phyloP scores from a whole-genome alignment of 2,329 filamentous ascomycete genomes.

The Tolypocladium tundrense region DNA sequence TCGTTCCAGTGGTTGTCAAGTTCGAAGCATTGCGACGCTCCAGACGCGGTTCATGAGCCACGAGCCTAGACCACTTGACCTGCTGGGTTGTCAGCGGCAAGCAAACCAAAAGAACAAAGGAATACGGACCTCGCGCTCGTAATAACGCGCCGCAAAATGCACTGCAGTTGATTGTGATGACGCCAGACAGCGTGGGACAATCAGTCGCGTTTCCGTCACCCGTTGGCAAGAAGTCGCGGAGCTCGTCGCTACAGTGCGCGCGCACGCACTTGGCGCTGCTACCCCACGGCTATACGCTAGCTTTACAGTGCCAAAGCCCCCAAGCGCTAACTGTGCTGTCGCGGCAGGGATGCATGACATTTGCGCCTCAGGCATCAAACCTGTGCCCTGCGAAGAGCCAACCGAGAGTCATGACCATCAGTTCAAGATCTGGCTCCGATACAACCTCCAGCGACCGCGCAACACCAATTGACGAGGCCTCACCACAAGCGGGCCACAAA shows the following conservation, averaged over 20 bases:
- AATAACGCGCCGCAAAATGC: conserved; percentile 1
- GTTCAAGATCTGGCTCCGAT: neutral
- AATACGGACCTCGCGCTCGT: conserved; percentile 2
- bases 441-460: neutral
- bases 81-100: conserved; percentile 2
- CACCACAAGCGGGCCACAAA: neutral
- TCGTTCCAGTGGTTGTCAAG: conserved; percentile 10
- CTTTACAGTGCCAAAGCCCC: neutral
- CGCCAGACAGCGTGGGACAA: neutral
- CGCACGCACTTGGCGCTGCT: neutral
- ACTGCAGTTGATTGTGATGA: neutral
- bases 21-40: conserved; percentile 10
- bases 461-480: neutral
- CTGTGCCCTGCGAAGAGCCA: neutral
- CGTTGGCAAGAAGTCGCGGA: conserved; percentile 3
- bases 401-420: neutral
- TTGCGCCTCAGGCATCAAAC: conserved; percentile 13
- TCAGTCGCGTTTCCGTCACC: conserved; percentile 9
- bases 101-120: neutral
- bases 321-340: conserved; percentile 1
- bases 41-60: conserved; percentile 3
- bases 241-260: conserved; percentile 8
- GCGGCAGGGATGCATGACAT: neutral
- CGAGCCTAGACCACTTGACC: conserved; percentile 5
- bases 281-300: neutral